Evolutionary conservation across 306 rosid species (phyloP).

Genomic region (Vachellia collinsii): DNA sequence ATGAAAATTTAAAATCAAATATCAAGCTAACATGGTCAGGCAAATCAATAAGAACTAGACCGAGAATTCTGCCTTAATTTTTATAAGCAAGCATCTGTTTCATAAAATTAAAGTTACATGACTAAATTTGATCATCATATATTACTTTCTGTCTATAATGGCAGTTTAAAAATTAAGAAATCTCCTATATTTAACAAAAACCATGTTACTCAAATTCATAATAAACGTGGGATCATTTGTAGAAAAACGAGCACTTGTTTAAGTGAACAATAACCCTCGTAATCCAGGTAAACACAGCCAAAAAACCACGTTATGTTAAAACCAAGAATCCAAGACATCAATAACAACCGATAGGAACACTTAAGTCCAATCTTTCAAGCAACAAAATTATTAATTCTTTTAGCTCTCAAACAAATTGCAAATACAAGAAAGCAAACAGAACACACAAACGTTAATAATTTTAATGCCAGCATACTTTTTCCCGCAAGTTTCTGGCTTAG

Average conservation of each 20-base stretch:
- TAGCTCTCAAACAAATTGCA: background rate
- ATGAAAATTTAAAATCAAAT: slow-evolving; percentile 1
- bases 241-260: background rate
- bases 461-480: background rate
- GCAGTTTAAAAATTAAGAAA: background rate
- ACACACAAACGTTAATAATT: background rate
- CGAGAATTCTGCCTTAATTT: background rate
- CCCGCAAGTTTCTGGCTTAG: background rate
- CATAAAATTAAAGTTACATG: background rate
- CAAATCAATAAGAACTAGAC: background rate
- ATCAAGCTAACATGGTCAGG: slow-evolving; percentile 20
- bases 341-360: background rate
- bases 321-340: background rate
- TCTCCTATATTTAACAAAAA: background rate
- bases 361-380: background rate
- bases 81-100: background rate
- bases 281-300: background rate
- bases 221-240: background rate
- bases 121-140: background rate
- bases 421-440: background rate
- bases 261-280: background rate
- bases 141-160: background rate
- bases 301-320: background rate
- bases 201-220: background rate
- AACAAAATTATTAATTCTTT: background rate